Conservation (phyloP, 2,329 filamentous ascomycete genomes). For the Aquanectria penicillioides region DNA sequence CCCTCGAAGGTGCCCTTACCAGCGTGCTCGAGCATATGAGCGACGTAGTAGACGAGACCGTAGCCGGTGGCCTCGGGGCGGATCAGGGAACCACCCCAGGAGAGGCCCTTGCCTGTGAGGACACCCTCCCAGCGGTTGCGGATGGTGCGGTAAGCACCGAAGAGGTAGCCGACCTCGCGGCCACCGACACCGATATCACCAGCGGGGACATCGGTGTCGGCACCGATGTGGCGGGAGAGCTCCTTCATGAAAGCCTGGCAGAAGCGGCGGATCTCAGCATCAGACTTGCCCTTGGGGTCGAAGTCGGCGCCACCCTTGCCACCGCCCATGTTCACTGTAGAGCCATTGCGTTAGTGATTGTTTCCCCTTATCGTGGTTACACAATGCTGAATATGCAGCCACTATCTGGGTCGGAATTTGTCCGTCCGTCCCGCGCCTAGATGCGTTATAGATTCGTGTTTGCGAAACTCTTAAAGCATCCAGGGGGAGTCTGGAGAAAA, state of each 20-base stretch:
- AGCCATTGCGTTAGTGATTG: constrained; percentile 29
- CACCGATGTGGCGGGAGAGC: constrained; percentile 94
- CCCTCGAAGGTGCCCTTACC: constrained; percentile 86
- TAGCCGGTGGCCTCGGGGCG: constrained; percentile 96
- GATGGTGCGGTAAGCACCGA: constrained; percentile 90
- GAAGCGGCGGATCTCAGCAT: constrained; percentile 97
- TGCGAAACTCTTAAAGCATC: neutral
- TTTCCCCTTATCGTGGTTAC: neutral
- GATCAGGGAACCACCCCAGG: constrained; percentile 94
- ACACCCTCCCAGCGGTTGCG: constrained; percentile 95
- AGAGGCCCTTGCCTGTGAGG: constrained; percentile 92
- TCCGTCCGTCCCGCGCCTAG: too few relatives aligned
- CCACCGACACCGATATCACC: constrained; percentile 95
- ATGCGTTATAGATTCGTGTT: neutral
- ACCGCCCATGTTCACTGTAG: constrained; percentile 79
- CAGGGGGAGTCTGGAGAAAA: neutral
- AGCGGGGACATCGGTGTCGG: constrained; percentile 94
- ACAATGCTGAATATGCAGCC: neutral
- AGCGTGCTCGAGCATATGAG: constrained; percentile 93
- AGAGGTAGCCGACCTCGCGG: constrained; percentile 94
- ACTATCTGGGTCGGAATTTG: too few relatives aligned
- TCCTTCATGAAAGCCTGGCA: constrained; percentile 96
- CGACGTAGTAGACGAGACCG: constrained; percentile 95
- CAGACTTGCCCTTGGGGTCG: constrained; percentile 97
- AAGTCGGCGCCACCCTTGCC: constrained; percentile 99